phyloP scores from a whole-genome alignment of 257 asterid species.

The Nicotiana otophora region DNA sequence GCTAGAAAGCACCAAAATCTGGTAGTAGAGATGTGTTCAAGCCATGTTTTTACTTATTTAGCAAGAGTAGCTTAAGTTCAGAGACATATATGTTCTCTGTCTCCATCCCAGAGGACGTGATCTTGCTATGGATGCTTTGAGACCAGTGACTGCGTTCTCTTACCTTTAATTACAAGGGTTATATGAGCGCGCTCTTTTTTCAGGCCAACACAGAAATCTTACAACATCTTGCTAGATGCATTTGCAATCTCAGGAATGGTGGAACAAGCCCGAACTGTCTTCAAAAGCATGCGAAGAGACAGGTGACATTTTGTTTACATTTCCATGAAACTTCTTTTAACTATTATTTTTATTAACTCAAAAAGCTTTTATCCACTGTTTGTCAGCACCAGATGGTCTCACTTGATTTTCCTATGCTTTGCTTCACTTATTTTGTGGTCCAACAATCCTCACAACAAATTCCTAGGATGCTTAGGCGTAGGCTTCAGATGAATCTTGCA shows the following conservation, averaged over 20 bases:
- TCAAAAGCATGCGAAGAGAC: constrained; percentile 98
- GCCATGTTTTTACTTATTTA: neutral
- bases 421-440: neutral
- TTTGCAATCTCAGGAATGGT: constrained; percentile 99
- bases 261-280: constrained; percentile 78
- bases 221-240: constrained; percentile 93
- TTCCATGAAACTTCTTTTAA: neutral
- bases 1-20: neutral
- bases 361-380: neutral
- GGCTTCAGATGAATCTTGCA: neutral
- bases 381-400: neutral
- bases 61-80: neutral
- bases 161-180: neutral
- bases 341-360: neutral
- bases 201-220: constrained; percentile 94
- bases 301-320: constrained; percentile 32
- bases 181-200: constrained; percentile 6
- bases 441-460: neutral
- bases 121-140: neutral
- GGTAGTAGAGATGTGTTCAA: neutral
- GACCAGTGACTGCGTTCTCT: neutral
- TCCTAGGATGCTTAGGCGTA: neutral
- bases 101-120: neutral
- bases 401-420: neutral
- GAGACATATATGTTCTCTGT: neutral